Percentiles rank a stretch among this genome's conserved stretches.
These are phyloP conservation scores for Boletus rubropictus DNA, from an alignment of 768 basidiomycete species.

Conservation along the genomic window DNA sequence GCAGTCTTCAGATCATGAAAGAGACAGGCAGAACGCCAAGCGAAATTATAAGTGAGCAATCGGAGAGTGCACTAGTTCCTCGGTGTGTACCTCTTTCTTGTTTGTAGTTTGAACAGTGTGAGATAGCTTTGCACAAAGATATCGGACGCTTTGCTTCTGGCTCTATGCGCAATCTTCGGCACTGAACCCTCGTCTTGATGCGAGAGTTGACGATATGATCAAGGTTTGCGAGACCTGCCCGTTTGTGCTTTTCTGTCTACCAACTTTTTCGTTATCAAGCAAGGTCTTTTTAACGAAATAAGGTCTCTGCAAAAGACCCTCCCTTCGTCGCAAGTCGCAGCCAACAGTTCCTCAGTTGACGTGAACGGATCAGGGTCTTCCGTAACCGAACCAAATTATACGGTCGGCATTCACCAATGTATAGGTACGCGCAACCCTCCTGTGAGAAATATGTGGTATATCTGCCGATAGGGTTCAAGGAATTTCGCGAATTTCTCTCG, in stretches of 20 bases:
- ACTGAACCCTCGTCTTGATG: slow-evolving; percentile 65
- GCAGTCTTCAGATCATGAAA: slow-evolving; percentile 73
- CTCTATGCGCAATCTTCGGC: slow-evolving; percentile 65
- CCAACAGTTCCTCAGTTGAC: not conserved
- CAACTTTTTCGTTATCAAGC: slow-evolving; percentile 35
- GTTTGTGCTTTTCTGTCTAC: not conserved
- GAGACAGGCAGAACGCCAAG: slow-evolving; percentile 61
- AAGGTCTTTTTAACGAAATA: slow-evolving; percentile 80
- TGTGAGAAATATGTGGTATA: slow-evolving; percentile 5
- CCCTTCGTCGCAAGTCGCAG: slow-evolving; percentile 1
- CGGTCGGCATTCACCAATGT: slow-evolving; percentile 86
- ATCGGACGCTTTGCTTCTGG: slow-evolving; percentile 86
- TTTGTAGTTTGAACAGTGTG: not conserved
- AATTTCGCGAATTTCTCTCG: slow-evolving; percentile 70
- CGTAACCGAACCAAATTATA: slow-evolving; percentile 44
- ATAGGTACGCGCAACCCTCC: slow-evolving; percentile 55
- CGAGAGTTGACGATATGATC: slow-evolving; percentile 86
- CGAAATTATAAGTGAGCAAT: slow-evolving; percentile 63
- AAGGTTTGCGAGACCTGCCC: slow-evolving; percentile 40
- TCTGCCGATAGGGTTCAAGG: slow-evolving; percentile 70
- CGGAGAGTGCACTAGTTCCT: slow-evolving; percentile 38
- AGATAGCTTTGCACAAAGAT: slow-evolving; percentile 42
- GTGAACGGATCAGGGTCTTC: not conserved
- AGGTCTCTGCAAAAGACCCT: slow-evolving; percentile 39
- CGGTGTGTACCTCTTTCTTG: slow-evolving; percentile 37